Evolutionary conservation across 495 filamentous ascomycete genomes (phyloP).

Genomic region (Glutinoglossum americanum): DNA sequence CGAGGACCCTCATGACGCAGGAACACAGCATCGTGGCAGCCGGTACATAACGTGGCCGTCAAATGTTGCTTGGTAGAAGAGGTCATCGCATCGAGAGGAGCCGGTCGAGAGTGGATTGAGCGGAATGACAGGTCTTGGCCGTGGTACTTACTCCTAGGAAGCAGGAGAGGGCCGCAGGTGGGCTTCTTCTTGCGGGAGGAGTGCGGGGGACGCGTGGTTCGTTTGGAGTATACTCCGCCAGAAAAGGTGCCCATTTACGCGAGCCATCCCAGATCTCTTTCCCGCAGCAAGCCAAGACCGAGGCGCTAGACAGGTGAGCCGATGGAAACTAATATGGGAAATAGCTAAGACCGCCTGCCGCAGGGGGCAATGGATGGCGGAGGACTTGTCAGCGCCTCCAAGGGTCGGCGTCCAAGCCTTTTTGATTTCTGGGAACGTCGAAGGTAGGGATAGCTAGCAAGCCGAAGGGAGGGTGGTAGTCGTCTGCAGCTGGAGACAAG

Average conservation of each 20-base stretch:
- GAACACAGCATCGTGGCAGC: neutral
- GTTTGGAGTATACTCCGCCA: neutral
- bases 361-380: neutral
- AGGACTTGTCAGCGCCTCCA: neutral
- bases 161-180: neutral
- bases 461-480: neutral
- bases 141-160: neutral
- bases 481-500: neutral
- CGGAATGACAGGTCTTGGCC: constrained; percentile 1
- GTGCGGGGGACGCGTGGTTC: neutral
- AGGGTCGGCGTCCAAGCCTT: neutral
- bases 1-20: constrained; percentile 1
- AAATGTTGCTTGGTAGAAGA: neutral
- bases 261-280: neutral
- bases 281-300: neutral
- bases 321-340: neutral
- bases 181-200: neutral
- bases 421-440: neutral
- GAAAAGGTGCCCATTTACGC: neutral
- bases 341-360: neutral
- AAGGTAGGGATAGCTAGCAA: neutral
- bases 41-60: neutral
- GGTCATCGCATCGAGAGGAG: neutral
- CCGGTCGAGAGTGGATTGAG: neutral
- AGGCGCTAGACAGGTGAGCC: neutral